These are phyloP conservation scores for Saccharomycopsis selenospora DNA, from an alignment of 805 yeast species.

Conservation along the genomic window DNA sequence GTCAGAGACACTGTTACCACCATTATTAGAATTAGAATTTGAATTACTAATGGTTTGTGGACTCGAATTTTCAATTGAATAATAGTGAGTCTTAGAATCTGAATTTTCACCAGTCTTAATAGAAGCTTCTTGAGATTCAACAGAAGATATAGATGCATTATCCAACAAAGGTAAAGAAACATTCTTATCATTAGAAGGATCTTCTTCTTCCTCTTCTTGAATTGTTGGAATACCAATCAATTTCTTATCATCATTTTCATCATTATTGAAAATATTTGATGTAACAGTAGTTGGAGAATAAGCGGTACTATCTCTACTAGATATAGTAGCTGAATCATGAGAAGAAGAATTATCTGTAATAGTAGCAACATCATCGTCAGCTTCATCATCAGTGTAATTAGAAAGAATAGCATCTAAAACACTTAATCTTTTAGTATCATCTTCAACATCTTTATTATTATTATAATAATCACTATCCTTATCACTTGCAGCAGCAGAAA, in stretches of 20 bases:
- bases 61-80: slow-evolving; percentile 10
- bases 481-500: not conserved
- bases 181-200: not conserved
- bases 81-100: slow-evolving; percentile 13
- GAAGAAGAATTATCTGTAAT: not conserved
- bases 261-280: not conserved
- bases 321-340: not conserved
- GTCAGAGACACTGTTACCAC: not conserved
- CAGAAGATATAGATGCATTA: slow-evolving; percentile 15
- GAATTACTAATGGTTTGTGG: not conserved
- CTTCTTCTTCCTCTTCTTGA: not conserved
- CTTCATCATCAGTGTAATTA: slow-evolving; percentile 5
- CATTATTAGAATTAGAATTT: not conserved
- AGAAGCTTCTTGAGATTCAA: slow-evolving; percentile 9
- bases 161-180: not conserved
- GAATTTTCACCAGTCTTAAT: slow-evolving; percentile 10
- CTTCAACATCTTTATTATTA: too few species aligned
- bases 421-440: slow-evolving; percentile 11
- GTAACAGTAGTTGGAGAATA: not conserved
- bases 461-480: not conserved
- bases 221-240: not conserved
- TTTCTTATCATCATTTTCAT: not conserved
- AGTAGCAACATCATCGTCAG: slow-evolving; percentile 1
- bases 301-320: not conserved
- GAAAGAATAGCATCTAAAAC: slow-evolving; percentile 15